Base-by-base conservation (phyloP, 768 basidiomycete genomes). In the Tephrocybe sp. region DNA sequence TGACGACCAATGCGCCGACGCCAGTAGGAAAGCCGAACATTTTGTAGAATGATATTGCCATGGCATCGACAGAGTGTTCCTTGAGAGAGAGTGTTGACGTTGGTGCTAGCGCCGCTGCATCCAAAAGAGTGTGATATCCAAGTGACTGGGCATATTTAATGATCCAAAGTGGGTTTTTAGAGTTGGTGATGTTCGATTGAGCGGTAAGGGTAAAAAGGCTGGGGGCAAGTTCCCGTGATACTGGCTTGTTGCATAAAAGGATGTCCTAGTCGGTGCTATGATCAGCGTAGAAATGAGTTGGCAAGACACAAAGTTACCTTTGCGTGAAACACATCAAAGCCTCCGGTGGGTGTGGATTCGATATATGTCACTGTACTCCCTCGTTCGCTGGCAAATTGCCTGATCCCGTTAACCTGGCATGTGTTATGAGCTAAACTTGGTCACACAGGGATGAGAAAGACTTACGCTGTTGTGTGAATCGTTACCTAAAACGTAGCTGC, bases 21-120 rank as follows among this genome's bases (percentile, higher is more conserved):
- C 90, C 90, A 0, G 89, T 92, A 9, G 90, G 90, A 57, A 84
- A 92, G 27, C 90, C 90, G 54, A 91, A 89, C 86, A 92, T 91
- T 58, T 93, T 93, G 69, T 93, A 93, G 59, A 92, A 91, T 36
- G 86, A 89, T 45, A 93, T 61, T 0, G 84, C 89, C 78, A 91
- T 83, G 1, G 89, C 90, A 64, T 93, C 91, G 9, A 90, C 84
- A 4, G 84, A 80, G 25, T 74, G 76, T 44, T 84, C 78, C 1
- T 77, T 65, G 13, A 93, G 71, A 9, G 86, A 86, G 47, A 92
- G 76, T 15, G 71, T 60, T 7, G 88, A 82, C 1, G 87, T 85
- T 8, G 90, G 83, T 2, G 83, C 89, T 32, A 92, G 72, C 2
- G 90, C 90, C 5, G 91, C 90, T 12, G 86, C 89, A 60, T 93